Evolutionary conservation across 108 stramenopile species (phyloP), one percentile per base, ranked within the genome.

Genomic region (Fistulifera solaris): DNA sequence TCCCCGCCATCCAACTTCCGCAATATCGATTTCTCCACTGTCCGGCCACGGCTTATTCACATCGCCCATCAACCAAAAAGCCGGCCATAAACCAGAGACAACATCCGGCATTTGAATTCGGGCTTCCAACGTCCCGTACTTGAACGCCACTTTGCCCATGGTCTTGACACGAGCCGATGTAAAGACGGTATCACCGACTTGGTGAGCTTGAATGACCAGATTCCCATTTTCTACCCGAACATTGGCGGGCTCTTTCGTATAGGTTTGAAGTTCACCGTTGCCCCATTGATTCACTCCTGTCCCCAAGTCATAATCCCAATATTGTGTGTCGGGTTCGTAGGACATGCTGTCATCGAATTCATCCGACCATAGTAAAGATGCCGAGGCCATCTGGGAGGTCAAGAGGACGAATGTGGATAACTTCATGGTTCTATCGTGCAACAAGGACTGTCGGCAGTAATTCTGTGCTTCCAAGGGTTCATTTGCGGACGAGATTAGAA

Each of bases 1-100:
- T 18, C 38, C 38, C 8, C 31, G 3, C 31, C 31, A 35, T 35
- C 31, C 31, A 8, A 35, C 31, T 16, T 38, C 47, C 1, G 48
- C 35, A 35, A 57, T 47, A 62, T 72, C 78, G 40, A 80, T 67
- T 50, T 76, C 78, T 10, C 78, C 78, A n/a, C 65, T 57, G 17
- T 23, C 16, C 38, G 67, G 67, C 67, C 67, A 68, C 13, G 19
- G 65, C 43, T 72, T 68, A 58, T 48, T 49, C 1, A 8, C 51
- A 48, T 45, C 57, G 16, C 75, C 75, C 8, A 76, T 59, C 7
- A 73, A 72, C 75, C 75, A 76, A 46, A 80, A 52, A 13, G 75
- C 75, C 5, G 65, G 65, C 65, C 65, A 66, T 16, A 63, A n/a
- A 17, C 65, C 67, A 1, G 25, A 40, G 1, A 25, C 55, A 15